These are phyloP conservation scores for Globisporangium spiculum DNA, from an alignment of 352 stramenopile genomes.

Conservation along the genomic window DNA sequence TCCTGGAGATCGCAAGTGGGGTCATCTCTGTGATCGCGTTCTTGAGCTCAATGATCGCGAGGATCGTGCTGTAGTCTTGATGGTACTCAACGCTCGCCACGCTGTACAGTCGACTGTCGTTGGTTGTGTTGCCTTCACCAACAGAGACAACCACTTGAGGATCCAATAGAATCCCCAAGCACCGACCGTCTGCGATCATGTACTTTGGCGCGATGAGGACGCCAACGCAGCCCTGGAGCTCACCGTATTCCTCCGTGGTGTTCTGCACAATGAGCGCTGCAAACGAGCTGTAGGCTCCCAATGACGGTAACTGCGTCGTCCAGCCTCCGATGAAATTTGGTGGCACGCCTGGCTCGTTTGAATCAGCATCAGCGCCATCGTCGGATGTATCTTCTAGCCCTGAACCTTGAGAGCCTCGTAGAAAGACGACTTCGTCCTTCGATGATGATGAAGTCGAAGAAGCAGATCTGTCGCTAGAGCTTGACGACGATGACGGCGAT, in stretches of 20 bases:
- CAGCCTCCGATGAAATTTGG: slow-evolving; percentile 1
- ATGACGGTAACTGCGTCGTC: slow-evolving; percentile 4
- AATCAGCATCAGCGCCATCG: not conserved
- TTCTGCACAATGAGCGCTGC: slow-evolving; percentile 13
- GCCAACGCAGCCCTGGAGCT: slow-evolving; percentile 11
- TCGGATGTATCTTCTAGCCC: not conserved
- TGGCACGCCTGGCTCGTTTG: not conserved
- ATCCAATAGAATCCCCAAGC: not conserved
- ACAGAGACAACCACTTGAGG: slow-evolving; percentile 1
- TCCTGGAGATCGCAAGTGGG: slow-evolving; percentile 7
- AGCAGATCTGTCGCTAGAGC: not conserved
- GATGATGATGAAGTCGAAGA: not conserved
- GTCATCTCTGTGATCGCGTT: slow-evolving; percentile 7
- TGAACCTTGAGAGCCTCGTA: not conserved
- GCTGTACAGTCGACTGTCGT: not conserved
- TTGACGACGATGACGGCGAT: not conserved
- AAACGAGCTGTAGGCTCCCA: slow-evolving; percentile 9
- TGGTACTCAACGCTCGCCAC: slow-evolving; percentile 4
- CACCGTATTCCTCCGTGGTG: slow-evolving; percentile 3
- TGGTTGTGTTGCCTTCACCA: not conserved
- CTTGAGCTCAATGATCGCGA: slow-evolving; percentile 7
- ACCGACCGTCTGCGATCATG: slow-evolving; percentile 4
- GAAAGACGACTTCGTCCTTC: not conserved
- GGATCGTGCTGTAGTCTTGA: not conserved
- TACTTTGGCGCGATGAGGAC: slow-evolving; percentile 13